These are phyloP conservation scores for Fusarium agapanthi DNA, from an alignment of 2,329 filamentous ascomycete species.

Conservation along the genomic window DNA sequence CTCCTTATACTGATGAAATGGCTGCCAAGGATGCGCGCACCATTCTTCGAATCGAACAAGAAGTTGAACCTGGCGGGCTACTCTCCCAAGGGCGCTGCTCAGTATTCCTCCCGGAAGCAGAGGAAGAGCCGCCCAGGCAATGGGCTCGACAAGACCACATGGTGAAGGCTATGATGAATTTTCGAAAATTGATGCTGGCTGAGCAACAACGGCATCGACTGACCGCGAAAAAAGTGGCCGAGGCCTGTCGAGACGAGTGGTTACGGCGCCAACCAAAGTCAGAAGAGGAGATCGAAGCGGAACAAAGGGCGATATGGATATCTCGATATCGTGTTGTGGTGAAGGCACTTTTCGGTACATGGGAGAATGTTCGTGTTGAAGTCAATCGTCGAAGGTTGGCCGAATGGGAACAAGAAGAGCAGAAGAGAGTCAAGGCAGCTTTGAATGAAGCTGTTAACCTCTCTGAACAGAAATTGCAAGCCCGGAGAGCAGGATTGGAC, in stretches of 20 bases:
- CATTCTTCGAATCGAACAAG: constrained; percentile 76
- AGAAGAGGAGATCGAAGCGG: constrained; percentile 81
- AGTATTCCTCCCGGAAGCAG: constrained; percentile 75
- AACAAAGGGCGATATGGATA: constrained; percentile 74
- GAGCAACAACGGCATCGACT: constrained; percentile 82
- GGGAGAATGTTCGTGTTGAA: constrained; percentile 71
- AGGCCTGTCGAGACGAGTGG: constrained; percentile 81
- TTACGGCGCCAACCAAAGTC: constrained; percentile 76
- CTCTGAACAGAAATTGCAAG: constrained; percentile 74
- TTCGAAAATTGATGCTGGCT: constrained; percentile 79
- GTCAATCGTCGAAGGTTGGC: constrained; percentile 67
- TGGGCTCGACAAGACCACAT: constrained; percentile 92
- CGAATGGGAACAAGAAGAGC: constrained; percentile 72
- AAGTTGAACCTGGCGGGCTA: constrained; percentile 77
- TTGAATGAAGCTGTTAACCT: constrained; percentile 78
- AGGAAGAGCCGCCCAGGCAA: constrained; percentile 77
- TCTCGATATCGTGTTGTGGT: constrained; percentile 77
- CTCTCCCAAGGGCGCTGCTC: constrained; percentile 76
- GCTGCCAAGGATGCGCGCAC: constrained; percentile 73
- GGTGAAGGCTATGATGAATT: constrained; percentile 79
- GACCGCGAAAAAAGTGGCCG: constrained; percentile 81
- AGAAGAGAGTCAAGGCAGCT: constrained; percentile 71
- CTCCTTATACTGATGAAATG: constrained; percentile 66
- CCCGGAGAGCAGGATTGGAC: constrained; percentile 63
- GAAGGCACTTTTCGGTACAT: constrained; percentile 63